phyloP scores from a whole-genome alignment of 176 grass and related monocot species.

The Raddia distichophylla region DNA sequence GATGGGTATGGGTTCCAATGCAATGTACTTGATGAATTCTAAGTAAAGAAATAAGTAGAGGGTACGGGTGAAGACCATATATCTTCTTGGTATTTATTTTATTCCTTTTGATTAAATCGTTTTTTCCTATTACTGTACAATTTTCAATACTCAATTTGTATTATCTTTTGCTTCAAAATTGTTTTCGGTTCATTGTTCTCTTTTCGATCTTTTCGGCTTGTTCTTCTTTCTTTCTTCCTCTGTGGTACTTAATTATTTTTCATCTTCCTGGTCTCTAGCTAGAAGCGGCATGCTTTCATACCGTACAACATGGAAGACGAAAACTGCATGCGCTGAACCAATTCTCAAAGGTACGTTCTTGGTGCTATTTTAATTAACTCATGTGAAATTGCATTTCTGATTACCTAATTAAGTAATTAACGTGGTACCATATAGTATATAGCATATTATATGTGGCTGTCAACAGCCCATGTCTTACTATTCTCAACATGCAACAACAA shows the following conservation, averaged over 20 bases:
- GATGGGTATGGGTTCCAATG: conserved; percentile 27
- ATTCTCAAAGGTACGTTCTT: neutral
- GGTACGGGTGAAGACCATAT: neutral
- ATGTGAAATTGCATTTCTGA: neutral
- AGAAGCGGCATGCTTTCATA: conserved; percentile 47
- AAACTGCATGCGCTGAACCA: too few species aligned
- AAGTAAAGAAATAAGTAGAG: too few species aligned
- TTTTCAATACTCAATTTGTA: neutral
- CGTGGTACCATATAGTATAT: too few species aligned
- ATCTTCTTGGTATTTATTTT: neutral
- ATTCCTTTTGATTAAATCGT: neutral
- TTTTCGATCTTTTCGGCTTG: neutral
- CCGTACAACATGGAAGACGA: neutral
- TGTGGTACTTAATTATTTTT: neutral
- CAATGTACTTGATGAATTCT: neutral
- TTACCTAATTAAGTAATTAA: neutral
- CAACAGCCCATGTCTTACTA: too few species aligned
- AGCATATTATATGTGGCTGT: too few species aligned
- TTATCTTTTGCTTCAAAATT: too few species aligned
- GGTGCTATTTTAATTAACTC: neutral
- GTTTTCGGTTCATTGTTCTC: neutral
- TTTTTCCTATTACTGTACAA: neutral
- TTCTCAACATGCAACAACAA: too few species aligned
- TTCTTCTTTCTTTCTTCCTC: neutral
- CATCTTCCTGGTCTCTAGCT: neutral